Percentiles rank a stretch among this genome's conserved stretches.
phyloP scores from a whole-genome alignment of 805 yeast genomes.

The Candida tallmaniae region DNA sequence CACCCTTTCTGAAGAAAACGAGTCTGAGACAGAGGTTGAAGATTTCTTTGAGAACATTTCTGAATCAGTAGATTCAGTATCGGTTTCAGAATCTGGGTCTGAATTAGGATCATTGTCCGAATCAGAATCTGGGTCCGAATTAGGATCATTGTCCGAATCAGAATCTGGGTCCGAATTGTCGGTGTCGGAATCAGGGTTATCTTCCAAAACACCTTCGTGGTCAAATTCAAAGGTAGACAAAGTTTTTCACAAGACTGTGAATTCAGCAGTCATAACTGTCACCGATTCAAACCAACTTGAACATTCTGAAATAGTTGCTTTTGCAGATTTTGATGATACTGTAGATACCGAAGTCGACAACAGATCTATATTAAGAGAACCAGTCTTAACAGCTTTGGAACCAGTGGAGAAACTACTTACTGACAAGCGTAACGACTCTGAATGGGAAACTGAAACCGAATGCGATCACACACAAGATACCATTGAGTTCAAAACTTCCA shows the following conservation, averaged over 20 bases:
- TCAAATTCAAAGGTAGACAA: no score
- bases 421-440: background rate
- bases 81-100: no score
- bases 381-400: no score
- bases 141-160: no score
- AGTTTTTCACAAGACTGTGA: background rate
- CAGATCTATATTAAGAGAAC: background rate
- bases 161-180: no score
- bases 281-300: background rate
- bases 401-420: background rate
- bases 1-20: background rate
- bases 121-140: no score
- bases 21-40: background rate
- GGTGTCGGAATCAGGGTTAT: no score
- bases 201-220: no score
- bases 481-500: conserved; percentile 6
- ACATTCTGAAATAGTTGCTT: conserved; percentile 9
- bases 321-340: no score
- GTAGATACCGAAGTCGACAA: conserved; percentile 12
- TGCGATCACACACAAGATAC: conserved; percentile 5
- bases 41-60: background rate
- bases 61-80: background rate
- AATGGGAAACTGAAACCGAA: background rate
- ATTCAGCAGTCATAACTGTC: background rate
- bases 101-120: no score